Evolutionary conservation across 1,284 basidiomycete genomes (phyloP), one percentile per base, ranked within the genome.

Genomic region (Cronartium quercuum): DNA sequence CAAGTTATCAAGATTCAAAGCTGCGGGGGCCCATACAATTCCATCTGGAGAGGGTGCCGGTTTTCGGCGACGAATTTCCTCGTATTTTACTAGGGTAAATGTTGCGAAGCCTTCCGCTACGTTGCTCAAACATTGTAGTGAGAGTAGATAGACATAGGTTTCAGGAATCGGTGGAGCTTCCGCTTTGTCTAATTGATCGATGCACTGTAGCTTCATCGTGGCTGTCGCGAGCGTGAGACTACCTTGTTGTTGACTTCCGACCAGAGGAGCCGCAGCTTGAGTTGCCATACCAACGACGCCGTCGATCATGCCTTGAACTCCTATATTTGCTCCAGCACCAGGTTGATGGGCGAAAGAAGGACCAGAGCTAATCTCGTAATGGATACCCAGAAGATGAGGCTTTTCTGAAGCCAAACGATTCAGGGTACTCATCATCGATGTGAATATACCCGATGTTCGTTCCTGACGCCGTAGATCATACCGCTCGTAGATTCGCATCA

Each of bases 141-240:
- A 90, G 0, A 98, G 87, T 1, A 97, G 88, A 81, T 94, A 96
- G 74, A 93, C 86, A 81, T 98, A 98, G 0, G 91, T 87, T 76
- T 98, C 93, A 0, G 94, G 94, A 65, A 95, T 91, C 0, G 87
- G 84, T 0, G 96, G 96, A 0, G 94, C 88, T 79, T 98, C 96
- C 0, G 92, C 89, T 82, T 98, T 96, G 83, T 97, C 94, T 18
- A 95, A 87, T 81, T 96, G 94, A 80, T 97, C 94, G 78, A 97
- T 95, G 80, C 93, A 94, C 66, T 79, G 79, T 15, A 51, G 47
- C 15, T 77, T 73, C 76, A 77, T 75, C 24, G 68, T 66, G 18
- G 57, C 71, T 9, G 76, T 76, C 35, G 68, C 7, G 24, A 69
- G 24, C 60, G 62, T 68, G 3, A 78, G 62, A 6, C 80, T 87